Evolutionary conservation across 495 filamentous ascomycete genomes (phyloP), one percentile per base, ranked within the genome.

Genomic region (Aspergillus biplanus): DNA sequence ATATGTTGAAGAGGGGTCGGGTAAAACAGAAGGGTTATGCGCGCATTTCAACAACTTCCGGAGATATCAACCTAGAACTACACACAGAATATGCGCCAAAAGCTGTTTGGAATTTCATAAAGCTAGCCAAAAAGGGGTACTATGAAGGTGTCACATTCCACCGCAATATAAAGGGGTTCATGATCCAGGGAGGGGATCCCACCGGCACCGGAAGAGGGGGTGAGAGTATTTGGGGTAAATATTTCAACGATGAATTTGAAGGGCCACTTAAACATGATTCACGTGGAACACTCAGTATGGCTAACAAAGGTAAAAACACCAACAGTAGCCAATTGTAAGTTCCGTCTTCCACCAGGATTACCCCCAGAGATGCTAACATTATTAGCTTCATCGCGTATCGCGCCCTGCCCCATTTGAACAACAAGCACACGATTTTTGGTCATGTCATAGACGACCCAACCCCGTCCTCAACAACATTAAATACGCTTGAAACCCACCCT

Each of bases 251-350:
- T 73, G 96, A 99, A 70, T 89, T 97, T 57, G 92, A 97, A 32
- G 92, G 93, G 0, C 96, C 95, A 0, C 69, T 92, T 34, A 86
- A 86, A 32, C 94, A 97, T 68, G 88, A 94, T 69, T 73, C 80
- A 0, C 78, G 95, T 5, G 95, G 95, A 3, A 82, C 95, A 1
- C 65, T 98, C 12, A 90, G 87, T 66, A 99, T 99, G 95, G 95
- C 95, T 35, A 99, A 99, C 68, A 99, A 99, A 67, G 95, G 95
- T 33, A 97, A 97, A 65, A 93, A 98, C 64, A 98, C 96, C 3
- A 99, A 99, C 69, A 92, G 89, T 37, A 89, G 84, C 59, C 95
- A 99, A 77, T 99, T 98, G 78, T 81, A 56, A 73, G 78, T 73
- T n/a, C 8, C 35, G 6, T 11, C 7, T n/a, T 33, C 3, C 34